A percentile compares a stretch with the other conserved stretches of the same genome.
phyloP scores from a whole-genome alignment of 129 eudicot genomes.

The Oenanthe sinensis region DNA sequence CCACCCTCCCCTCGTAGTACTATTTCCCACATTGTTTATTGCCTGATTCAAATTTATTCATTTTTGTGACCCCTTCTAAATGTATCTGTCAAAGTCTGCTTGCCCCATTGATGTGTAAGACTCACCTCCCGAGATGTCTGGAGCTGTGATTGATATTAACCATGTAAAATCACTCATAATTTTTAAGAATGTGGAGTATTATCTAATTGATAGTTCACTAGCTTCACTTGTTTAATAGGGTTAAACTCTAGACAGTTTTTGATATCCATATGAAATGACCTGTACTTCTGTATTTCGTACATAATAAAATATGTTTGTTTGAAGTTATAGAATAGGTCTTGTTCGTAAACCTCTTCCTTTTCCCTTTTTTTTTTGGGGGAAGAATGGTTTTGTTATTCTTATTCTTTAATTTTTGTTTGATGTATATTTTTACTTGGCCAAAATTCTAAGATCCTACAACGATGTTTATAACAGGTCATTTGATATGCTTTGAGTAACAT shows the following conservation, averaged over 20 bases:
- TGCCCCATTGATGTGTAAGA: not conserved
- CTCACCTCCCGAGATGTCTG: not conserved
- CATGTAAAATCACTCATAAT: not conserved
- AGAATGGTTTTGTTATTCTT: too few species aligned
- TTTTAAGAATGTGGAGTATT: not conserved
- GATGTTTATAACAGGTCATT: too few species aligned
- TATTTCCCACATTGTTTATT: conserved; percentile 17
- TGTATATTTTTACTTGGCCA: too few species aligned
- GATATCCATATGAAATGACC: not conserved
- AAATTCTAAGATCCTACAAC: too few species aligned
- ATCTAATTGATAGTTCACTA: not conserved
- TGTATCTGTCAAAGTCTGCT: not conserved
- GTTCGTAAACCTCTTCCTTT: too few species aligned
- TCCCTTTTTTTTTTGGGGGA: too few species aligned
- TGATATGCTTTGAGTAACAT: too few species aligned
- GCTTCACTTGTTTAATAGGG: not conserved
- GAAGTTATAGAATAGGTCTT: too few species aligned
- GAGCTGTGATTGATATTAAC: not conserved
- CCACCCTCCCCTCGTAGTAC: not conserved
- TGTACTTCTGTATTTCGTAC: not conserved
- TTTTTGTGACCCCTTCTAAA: conserved; percentile 5
- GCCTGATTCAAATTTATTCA: conserved; percentile 15
- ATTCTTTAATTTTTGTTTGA: too few species aligned
- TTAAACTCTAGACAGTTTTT: too few species aligned
- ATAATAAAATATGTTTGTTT: too few species aligned